Evolutionary conservation across 371 early-diverging fungal genomes (phyloP), one percentile per base, ranked within the genome.

Genomic region (Apophysomyces variabilis): DNA sequence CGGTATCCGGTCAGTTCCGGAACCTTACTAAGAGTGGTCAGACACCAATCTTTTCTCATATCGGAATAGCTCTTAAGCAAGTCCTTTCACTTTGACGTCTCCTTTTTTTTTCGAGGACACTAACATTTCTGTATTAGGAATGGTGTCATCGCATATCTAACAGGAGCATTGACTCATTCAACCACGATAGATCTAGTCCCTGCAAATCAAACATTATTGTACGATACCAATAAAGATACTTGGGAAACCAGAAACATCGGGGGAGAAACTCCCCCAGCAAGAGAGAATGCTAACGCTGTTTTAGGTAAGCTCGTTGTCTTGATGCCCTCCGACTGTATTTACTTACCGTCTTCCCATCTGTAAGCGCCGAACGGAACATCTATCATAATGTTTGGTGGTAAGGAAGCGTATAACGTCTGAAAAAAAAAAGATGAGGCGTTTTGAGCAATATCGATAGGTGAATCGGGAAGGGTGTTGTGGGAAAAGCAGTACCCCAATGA

Each of bases 331-430:
- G 32, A 26, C 32, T 26, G 3, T 13, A 21, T 7, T 21, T 9
- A 26, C 32, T 26, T 26, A 26, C 32, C 32, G 32, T 26, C 3
- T 26, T 26, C 32, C 32, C 54, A 14, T 16, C 54, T 37, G 5
- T 39, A n/a, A 66, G 66, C 50, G 11, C 67, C 67, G n/a, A 62
- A 67, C 18, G 37, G 57, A 11, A 61, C 45, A 58, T 67, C 37
- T 14, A 57, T 66, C 11, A 62, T 62, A 12, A 21, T 67, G 11
- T 67, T 62, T 62, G 67, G 67, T 57, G 67, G 67, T 62, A 54
- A 66, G 8, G 21, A 9, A 21, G 9, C 9, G 54, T 21, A 21
- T n/a, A 0, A 45, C 13, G 16, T n/a, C 6, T 45, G 8, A n/a
- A n/a, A n/a, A 45, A n/a, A 45, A n/a, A 3, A 11, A 16, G 18